phyloP scores from a whole-genome alignment of 306 rosid species.

The Cajanus cajan region DNA sequence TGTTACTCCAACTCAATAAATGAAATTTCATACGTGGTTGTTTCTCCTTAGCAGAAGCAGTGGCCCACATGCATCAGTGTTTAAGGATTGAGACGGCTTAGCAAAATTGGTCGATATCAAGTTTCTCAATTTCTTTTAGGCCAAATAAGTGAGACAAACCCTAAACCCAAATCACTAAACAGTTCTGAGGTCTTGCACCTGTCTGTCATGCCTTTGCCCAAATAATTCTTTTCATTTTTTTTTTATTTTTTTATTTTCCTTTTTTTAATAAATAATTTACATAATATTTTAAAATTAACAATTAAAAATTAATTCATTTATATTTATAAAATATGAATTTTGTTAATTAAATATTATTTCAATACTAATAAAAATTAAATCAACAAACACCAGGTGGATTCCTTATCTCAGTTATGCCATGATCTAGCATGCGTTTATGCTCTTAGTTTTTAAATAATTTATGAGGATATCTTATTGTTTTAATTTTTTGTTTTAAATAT shows the following conservation, averaged over 20 bases:
- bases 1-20: neutral
- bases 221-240: slow-evolving; percentile 16
- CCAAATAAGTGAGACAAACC: neutral
- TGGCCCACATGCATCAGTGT: neutral
- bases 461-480: neutral
- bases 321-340: no score
- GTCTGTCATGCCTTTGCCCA: slow-evolving; percentile 44
- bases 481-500: neutral
- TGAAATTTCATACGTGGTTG: neutral
- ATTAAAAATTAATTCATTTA: no score
- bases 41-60: neutral
- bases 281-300: no score
- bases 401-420: no score
- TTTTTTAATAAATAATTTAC: no score
- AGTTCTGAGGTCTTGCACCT: slow-evolving; percentile 48
- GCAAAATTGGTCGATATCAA: neutral
- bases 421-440: neutral
- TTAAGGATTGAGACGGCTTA: neutral
- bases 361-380: no score
- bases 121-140: neutral
- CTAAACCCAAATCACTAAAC: slow-evolving; percentile 59
- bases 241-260: neutral
- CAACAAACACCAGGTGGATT: no score
- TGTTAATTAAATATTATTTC: no score
- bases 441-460: neutral